Conservation (phyloP, 148 eudicot species). For the Spergularia marina region DNA sequence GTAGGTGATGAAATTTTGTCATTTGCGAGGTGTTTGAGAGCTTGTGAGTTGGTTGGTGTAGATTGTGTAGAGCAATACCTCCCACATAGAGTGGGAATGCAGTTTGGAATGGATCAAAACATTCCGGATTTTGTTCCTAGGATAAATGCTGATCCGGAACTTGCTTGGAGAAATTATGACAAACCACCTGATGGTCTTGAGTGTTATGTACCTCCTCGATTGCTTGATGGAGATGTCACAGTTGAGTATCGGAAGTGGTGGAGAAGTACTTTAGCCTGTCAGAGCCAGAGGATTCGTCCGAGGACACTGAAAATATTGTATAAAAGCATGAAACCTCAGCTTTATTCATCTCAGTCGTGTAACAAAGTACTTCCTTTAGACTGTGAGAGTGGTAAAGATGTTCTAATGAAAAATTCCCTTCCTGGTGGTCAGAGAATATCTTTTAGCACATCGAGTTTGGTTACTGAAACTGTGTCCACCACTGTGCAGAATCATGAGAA, state of each 20-base stretch:
- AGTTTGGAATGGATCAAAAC: constrained; percentile 56
- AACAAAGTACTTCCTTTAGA: too few species aligned
- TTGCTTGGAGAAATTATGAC: constrained; percentile 10
- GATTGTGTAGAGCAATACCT: constrained; percentile 37
- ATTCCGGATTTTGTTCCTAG: constrained; percentile 26
- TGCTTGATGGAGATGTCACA: constrained; percentile 4
- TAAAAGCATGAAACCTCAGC: too few species aligned
- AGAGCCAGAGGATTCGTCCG: background rate
- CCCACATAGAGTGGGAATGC: constrained; percentile 51
- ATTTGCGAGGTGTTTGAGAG: constrained; percentile 33
- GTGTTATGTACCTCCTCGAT: constrained; percentile 13
- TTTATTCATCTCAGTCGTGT: too few species aligned
- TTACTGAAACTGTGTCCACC: too few species aligned
- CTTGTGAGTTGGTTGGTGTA: constrained; percentile 37
- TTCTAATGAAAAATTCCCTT: too few species aligned
- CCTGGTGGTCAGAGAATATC: too few species aligned
- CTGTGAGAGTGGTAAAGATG: too few species aligned
- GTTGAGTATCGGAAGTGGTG: constrained; percentile 12
- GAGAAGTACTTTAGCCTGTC: background rate
- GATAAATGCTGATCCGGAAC: background rate
- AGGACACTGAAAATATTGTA: too few species aligned
- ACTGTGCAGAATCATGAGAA: too few species aligned
- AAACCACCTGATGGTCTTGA: constrained; percentile 11
- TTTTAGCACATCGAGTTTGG: too few species aligned
- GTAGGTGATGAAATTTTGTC: constrained; percentile 17